phyloP scores from a whole-genome alignment of 352 stramenopile genomes.

The Phytophthora foliorum region DNA sequence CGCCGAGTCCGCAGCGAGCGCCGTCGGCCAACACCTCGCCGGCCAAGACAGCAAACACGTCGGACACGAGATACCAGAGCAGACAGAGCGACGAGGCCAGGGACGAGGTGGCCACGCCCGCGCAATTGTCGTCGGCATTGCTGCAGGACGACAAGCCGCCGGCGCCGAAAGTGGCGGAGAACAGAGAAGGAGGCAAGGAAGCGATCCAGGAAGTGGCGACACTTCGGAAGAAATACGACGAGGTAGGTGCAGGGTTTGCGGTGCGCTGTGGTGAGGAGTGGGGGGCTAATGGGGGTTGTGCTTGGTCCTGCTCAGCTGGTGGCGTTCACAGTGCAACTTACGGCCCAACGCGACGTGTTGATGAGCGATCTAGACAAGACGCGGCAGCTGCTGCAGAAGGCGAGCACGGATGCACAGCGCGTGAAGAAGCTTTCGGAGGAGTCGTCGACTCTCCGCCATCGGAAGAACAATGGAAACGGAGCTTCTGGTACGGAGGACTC shows the following conservation, averaged over 20 bases:
- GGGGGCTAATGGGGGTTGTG: slow-evolving; percentile 7
- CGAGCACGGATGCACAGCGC: slow-evolving; percentile 66
- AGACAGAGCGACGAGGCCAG: slow-evolving; percentile 23
- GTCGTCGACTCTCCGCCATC: slow-evolving; percentile 69
- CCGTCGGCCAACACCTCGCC: slow-evolving; percentile 22
- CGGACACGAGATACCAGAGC: slow-evolving; percentile 28
- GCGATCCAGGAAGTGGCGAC: slow-evolving; percentile 65
- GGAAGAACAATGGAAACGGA: slow-evolving; percentile 55
- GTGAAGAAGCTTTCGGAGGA: slow-evolving; percentile 75
- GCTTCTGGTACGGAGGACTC: slow-evolving; percentile 45
- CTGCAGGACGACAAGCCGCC: slow-evolving; percentile 57
- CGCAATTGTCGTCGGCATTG: slow-evolving; percentile 70
- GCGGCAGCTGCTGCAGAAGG: slow-evolving; percentile 79
- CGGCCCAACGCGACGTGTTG: slow-evolving; percentile 84
- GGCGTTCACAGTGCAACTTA: slow-evolving; percentile 90
- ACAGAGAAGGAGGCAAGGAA: slow-evolving; percentile 55
- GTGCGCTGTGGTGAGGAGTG: background rate
- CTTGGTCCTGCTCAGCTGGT: slow-evolving; percentile 63
- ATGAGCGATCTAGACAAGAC: slow-evolving; percentile 89
- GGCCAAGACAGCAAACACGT: slow-evolving; percentile 19
- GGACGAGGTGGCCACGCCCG: slow-evolving; percentile 50
- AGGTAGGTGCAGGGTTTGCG: slow-evolving; percentile 50
- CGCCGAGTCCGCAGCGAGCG: slow-evolving; percentile 17
- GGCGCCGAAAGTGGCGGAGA: slow-evolving; percentile 35
- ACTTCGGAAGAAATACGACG: slow-evolving; percentile 91